phyloP scores from a whole-genome alignment of 2,329 filamentous ascomycete species.

The Trichophyton rubrum region DNA sequence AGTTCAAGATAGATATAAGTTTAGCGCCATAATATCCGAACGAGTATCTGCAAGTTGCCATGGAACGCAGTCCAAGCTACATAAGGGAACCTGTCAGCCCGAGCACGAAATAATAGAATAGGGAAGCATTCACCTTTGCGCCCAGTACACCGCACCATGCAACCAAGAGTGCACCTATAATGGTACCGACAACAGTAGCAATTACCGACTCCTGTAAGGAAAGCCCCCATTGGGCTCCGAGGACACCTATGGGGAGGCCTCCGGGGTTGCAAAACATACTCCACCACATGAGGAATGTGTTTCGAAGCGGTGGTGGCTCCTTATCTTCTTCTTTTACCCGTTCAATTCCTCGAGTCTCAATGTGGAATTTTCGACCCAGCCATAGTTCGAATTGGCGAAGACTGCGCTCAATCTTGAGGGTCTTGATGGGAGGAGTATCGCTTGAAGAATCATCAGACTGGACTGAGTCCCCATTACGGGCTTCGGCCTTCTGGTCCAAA shows the following conservation, averaged over 20 bases:
- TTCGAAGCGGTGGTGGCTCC: constrained; percentile 30
- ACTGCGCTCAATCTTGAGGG: constrained; percentile 9
- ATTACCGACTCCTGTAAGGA: constrained; percentile 33
- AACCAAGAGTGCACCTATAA: constrained; percentile 31
- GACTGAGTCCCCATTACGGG: neutral
- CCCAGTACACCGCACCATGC: constrained; percentile 24
- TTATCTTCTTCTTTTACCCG: constrained; percentile 36
- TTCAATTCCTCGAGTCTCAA: constrained; percentile 39
- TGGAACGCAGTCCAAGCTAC: constrained; percentile 1
- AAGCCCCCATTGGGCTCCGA: constrained; percentile 39
- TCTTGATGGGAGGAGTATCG: neutral
- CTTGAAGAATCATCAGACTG: neutral
- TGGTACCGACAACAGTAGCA: constrained; percentile 30
- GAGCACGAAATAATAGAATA: neutral
- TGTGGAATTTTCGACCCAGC: constrained; percentile 35
- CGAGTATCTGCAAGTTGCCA: neutral
- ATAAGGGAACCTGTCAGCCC: neutral
- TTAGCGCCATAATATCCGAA: constrained; percentile 2
- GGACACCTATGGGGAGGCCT: constrained; percentile 29
- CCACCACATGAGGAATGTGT: constrained; percentile 36
- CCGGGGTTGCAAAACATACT: constrained; percentile 33
- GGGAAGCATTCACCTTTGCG: neutral
- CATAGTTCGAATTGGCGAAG: constrained; percentile 23
- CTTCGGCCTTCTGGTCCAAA: neutral
- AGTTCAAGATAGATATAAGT: neutral